Conservation (phyloP, 2,329 filamentous ascomycete genomes). For the Epichloe elymi region DNA sequence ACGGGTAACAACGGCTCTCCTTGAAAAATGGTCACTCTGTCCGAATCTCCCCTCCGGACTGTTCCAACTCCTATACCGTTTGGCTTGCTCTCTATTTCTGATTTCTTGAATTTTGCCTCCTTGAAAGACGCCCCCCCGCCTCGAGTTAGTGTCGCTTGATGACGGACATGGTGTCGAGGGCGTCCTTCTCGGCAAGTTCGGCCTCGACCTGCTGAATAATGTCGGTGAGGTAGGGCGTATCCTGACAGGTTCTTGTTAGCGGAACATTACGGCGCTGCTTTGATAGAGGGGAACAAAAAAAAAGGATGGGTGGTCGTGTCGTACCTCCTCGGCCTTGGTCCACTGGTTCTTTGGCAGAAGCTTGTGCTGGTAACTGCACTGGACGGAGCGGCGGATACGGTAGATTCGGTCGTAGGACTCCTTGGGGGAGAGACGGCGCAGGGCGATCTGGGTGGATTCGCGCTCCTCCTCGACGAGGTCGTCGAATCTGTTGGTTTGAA, state of each 20-base stretch:
- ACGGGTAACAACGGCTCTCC: neutral
- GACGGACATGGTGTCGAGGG: constrained; percentile 36
- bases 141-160: constrained; percentile 33
- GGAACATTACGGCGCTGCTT: neutral
- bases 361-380: constrained; percentile 54
- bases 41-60: neutral
- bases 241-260: constrained; percentile 19
- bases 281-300: no score
- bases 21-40: neutral
- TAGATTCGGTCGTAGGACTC: constrained; percentile 94
- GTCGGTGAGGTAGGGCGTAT: constrained; percentile 38
- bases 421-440: constrained; percentile 79
- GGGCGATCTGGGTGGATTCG: constrained; percentile 71
- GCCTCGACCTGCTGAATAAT: constrained; percentile 39
- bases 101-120: neutral
- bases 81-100: neutral
- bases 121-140: neutral
- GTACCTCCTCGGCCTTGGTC: constrained; percentile 43
- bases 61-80: neutral
- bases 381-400: constrained; percentile 89
- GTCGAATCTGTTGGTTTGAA: constrained; percentile 54
- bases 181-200: constrained; percentile 37
- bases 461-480: constrained; percentile 91
- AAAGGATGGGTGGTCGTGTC: constrained; percentile 4
- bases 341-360: constrained; percentile 48